Percentiles rank a stretch among this genome's conserved stretches.
Evolutionary conservation across 2,329 filamentous ascomycete species (phyloP).

Genomic region (Talaromyces funiculosus): DNA sequence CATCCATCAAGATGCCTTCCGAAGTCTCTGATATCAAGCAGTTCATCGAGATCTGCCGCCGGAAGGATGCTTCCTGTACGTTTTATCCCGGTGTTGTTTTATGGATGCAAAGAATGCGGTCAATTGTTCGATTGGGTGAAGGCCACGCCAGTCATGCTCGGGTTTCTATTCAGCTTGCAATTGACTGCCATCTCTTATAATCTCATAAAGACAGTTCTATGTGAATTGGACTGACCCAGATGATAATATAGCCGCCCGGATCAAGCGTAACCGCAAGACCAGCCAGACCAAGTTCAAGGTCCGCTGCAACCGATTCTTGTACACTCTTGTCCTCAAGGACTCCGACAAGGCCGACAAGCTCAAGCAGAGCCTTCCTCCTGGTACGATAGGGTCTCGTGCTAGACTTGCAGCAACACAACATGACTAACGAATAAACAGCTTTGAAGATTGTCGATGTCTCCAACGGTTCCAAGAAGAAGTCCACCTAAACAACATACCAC

Average conservation of each 20-base stretch:
- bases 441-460: conserved; percentile 43
- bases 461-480: conserved; percentile 43
- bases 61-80: conserved; percentile 99
- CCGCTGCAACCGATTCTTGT: conserved; percentile 91
- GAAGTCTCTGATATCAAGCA: conserved; percentile 98
- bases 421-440: conserved; percentile 25
- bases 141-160: no score
- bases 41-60: conserved; percentile 99
- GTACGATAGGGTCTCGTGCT: conserved; percentile 55
- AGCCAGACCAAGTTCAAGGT: conserved; percentile 99
- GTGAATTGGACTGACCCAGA: no score
- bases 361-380: conserved; percentile 95
- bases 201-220: no score
- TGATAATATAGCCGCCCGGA: conserved; percentile 66
- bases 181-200: conserved; percentile 1
- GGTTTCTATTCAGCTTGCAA: neutral
- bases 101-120: neutral
- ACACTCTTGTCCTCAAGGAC: conserved; percentile 98
- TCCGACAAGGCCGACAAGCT: conserved; percentile 99
- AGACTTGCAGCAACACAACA: no score
- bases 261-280: conserved; percentile 91
- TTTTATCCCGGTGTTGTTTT: conserved; percentile 30
- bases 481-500: conserved; percentile 29
- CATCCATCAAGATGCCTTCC: conserved; percentile 81
- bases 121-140: neutral